These are phyloP conservation scores for Kodamaea fukazawae DNA, from an alignment of 805 yeast genomes.

Conservation along the genomic window DNA sequence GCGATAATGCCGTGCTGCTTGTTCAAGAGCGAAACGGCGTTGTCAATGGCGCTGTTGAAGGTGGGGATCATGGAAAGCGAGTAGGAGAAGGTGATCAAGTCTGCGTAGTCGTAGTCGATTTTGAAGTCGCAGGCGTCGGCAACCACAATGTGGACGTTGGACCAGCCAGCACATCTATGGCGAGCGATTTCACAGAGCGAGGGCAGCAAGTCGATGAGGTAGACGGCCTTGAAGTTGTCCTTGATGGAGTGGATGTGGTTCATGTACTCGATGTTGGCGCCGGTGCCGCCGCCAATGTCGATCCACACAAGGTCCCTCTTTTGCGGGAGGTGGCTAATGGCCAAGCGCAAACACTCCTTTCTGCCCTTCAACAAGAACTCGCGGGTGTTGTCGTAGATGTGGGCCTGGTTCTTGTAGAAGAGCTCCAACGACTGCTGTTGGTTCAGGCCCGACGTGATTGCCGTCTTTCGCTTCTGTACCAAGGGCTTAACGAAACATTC, in stretches of 20 bases:
- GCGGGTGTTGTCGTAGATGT: conserved; percentile 72
- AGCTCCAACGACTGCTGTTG: conserved; percentile 65
- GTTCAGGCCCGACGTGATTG: conserved; percentile 20
- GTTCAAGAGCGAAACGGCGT: conserved; percentile 51
- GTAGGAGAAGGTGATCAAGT: conserved; percentile 74
- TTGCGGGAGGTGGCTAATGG: conserved; percentile 52
- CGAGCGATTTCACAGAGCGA: conserved; percentile 72
- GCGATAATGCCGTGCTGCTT: conserved; percentile 59
- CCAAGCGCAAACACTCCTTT: conserved; percentile 57
- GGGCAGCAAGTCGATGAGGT: conserved; percentile 73
- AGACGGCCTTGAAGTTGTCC: conserved; percentile 57
- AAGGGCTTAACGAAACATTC: conserved; percentile 64
- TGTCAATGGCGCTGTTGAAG: conserved; percentile 75
- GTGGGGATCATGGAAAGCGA: conserved; percentile 85
- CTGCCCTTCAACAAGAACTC: conserved; percentile 66
- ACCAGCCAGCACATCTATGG: conserved; percentile 48
- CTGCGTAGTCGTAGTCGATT: conserved; percentile 50
- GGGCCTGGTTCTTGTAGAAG: conserved; percentile 76
- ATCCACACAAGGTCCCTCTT: conserved; percentile 59
- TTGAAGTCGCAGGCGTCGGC: conserved; percentile 75
- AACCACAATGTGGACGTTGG: conserved; percentile 63
- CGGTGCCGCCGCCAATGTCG: conserved; percentile 87
- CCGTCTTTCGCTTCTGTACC: conserved; percentile 26
- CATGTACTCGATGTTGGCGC: conserved; percentile 78
- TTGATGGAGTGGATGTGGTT: conserved; percentile 48